These are phyloP conservation scores for Euphorbia peplus DNA, from an alignment of 345 rosid genomes.

Conservation along the genomic window DNA sequence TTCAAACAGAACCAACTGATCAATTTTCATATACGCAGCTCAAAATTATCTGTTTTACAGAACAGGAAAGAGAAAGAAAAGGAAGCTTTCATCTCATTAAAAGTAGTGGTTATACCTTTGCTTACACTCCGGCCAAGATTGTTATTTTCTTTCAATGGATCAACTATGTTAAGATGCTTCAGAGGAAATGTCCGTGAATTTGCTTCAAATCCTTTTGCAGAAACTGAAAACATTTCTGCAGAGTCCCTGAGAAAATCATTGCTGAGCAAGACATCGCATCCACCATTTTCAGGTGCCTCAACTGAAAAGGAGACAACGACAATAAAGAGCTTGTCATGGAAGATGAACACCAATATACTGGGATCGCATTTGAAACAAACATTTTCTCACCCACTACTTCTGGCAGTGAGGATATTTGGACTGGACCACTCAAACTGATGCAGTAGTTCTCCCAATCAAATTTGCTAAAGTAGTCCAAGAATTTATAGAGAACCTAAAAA, in stretches of 20 bases:
- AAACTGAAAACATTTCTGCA: constrained; percentile 44
- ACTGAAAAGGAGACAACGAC: constrained; percentile 27
- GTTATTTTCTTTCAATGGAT: constrained; percentile 79
- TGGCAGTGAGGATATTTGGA: constrained; percentile 53
- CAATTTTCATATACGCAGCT: neutral
- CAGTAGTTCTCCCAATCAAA: constrained; percentile 80
- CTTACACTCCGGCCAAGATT: constrained; percentile 91
- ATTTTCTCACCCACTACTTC: constrained; percentile 48
- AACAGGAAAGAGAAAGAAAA: neutral
- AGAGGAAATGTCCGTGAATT: constrained; percentile 41
- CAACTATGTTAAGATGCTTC: constrained; percentile 74
- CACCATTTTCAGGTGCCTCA: constrained; percentile 36
- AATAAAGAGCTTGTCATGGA: neutral
- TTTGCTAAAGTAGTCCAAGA: constrained; percentile 72
- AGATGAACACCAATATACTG: constrained; percentile 2
- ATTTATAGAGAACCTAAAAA: constrained; percentile 62
- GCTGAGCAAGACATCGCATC: constrained; percentile 46
- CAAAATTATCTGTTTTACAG: neutral
- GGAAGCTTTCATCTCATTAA: neutral
- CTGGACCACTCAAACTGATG: constrained; percentile 59
- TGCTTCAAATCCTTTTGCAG: constrained; percentile 37
- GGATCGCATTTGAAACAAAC: neutral
- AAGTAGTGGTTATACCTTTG: constrained; percentile 46
- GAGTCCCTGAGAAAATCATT: constrained; percentile 55
- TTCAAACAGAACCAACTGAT: neutral